A percentile compares a stretch with the other conserved stretches of the same genome.
phyloP scores from a whole-genome alignment of 2,329 filamentous ascomycete genomes.

The Ophiosphaerella narmari region DNA sequence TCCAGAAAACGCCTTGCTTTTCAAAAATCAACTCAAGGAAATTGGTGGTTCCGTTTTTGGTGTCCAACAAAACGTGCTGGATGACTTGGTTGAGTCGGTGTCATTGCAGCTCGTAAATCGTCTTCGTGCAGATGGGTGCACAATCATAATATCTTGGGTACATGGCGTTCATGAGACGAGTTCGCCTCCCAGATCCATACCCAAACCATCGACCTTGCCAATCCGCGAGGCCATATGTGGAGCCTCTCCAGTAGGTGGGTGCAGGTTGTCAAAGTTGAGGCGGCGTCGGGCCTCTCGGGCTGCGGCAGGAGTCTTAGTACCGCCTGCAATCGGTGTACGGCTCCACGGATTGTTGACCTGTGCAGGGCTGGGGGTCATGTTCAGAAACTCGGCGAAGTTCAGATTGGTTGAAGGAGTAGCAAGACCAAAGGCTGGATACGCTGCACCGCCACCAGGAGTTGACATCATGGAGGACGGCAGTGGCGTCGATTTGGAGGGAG shows the following conservation, averaged over 20 bases:
- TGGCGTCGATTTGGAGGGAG: conserved; percentile 60
- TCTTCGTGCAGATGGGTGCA: conserved; percentile 8
- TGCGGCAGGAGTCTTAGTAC: conserved; percentile 69
- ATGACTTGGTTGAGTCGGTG: conserved; percentile 9
- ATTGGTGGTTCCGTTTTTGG: conserved; percentile 1
- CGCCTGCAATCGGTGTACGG: conserved; percentile 58
- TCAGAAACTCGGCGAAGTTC: conserved; percentile 96
- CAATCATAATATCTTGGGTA: conserved; percentile 2
- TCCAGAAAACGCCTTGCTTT: conserved; percentile 28
- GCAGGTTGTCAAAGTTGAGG: conserved; percentile 81
- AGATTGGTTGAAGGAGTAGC: conserved; percentile 83
- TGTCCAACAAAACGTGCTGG: conserved; percentile 5
- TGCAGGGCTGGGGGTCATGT: conserved; percentile 93
- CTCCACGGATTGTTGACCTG: conserved; percentile 73
- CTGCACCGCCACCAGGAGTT: conserved; percentile 71
- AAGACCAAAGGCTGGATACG: conserved; percentile 64
- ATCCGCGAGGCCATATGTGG: conserved; percentile 44
- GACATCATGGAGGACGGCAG: conserved; percentile 86
- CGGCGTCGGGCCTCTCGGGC: conserved; percentile 72
- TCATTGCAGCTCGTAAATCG: conserved; percentile 30
- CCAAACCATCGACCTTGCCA: conserved; percentile 59
- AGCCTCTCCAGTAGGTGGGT: conserved; percentile 58
- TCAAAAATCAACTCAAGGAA: conserved; percentile 14
- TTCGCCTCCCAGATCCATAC: conserved; percentile 69
- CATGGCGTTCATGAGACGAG: conserved; percentile 54